Conservation (phyloP, 345 rosid genomes). For the Pugionium cornutum region DNA sequence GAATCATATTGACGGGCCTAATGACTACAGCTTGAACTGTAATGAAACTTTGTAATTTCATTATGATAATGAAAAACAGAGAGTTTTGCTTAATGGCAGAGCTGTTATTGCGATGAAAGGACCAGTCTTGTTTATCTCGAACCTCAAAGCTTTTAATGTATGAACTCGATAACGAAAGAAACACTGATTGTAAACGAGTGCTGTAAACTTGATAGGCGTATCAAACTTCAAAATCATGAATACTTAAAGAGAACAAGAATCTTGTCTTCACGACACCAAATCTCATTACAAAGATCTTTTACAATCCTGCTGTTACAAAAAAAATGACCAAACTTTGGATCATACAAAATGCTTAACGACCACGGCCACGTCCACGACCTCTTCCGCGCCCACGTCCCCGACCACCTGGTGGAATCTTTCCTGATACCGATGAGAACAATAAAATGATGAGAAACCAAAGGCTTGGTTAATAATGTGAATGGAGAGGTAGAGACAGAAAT, state of each 20-base stretch:
- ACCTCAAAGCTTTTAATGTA: background rate
- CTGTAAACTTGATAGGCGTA: slow-evolving; percentile 11
- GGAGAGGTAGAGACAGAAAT: background rate
- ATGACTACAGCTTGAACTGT: too few species aligned
- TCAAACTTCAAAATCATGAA: slow-evolving; percentile 20
- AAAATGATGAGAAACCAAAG: slow-evolving; percentile 12
- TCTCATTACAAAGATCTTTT: slow-evolving; percentile 34
- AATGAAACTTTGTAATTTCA: too few species aligned
- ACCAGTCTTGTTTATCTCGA: too few species aligned
- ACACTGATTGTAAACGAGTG: background rate
- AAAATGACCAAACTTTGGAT: slow-evolving; percentile 9
- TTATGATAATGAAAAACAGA: too few species aligned
- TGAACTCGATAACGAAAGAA: slow-evolving; percentile 2
- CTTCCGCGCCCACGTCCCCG: slow-evolving; percentile 95
- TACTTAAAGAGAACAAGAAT: slow-evolving; percentile 14
- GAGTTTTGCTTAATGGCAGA: too few species aligned
- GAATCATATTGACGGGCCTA: too few species aligned
- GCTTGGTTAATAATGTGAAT: background rate
- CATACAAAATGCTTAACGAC: slow-evolving; percentile 50
- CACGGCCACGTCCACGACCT: slow-evolving; percentile 87
- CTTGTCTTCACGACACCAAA: slow-evolving; percentile 17
- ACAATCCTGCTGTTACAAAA: slow-evolving; percentile 30
- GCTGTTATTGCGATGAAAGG: too few species aligned
- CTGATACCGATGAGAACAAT: slow-evolving; percentile 41
- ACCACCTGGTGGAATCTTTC: slow-evolving; percentile 64